Base-by-base conservation (phyloP, 78 protist genomes). In the Isochrysis galbana region DNA sequence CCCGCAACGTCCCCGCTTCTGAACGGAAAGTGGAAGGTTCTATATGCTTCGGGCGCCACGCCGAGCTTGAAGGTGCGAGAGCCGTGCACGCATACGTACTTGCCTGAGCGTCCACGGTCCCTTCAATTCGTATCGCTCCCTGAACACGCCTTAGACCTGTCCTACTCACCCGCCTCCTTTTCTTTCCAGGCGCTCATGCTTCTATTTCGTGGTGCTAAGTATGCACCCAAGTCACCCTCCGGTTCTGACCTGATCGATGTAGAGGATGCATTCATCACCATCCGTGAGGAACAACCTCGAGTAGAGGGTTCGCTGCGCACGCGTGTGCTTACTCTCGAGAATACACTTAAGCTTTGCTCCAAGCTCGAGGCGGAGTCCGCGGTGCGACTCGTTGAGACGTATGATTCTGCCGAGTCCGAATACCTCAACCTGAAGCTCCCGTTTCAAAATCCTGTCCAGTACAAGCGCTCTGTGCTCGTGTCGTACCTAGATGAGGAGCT, bases 1-100 rank as follows among this genome's bases (percentile, higher is more conserved):
- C 88, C 88, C 38, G 88, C 88, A 11, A 80, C 55, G 14, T 80
- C 88, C 25, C 88, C 88, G 48, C 55, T 80, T 46, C 88, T 80
- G 55, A 80, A 80, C 88, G 88, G 88, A 19, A 41, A 44, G 55
- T 80, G 54, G 55, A 80, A 80, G 88, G 10, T 80, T 38, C 26
- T 80, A 22, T 80, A 80, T 54, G 88, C 88, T 21, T 44, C 47
- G 32, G 88, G 88, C 55, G 39, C 51, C 17, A 14, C 88, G 36
- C 88, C 88, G 23, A 41, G 88, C 19, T 36, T 80, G 23, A 44
- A 26, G 55, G 47, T 47, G 51, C 67, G n/a, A n/a, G n/a, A n/a
- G n/a, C n/a, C n/a, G n/a, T n/a, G n/a, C n/a, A n/a, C n/a, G n/a
- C n/a, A n/a, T n/a, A n/a, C n/a, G n/a, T n/a, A n/a, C n/a, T n/a